Base-by-base conservation (phyloP, 1,284 basidiomycete species). In the Irpex lacteus region DNA sequence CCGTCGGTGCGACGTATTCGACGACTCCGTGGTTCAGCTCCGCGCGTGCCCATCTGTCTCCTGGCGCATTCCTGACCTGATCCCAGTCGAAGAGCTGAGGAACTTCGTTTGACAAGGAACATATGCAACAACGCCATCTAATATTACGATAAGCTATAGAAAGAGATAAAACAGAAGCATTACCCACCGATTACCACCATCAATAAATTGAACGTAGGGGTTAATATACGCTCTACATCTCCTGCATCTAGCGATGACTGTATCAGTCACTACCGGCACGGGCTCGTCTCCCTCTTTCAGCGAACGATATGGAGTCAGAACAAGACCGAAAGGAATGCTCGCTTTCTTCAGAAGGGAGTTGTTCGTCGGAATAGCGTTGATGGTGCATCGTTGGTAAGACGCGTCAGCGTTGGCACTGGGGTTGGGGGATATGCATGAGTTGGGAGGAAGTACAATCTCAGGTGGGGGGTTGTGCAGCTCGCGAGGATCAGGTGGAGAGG, bases 61-160 rank as follows among this genome's bases (percentile, higher is more conserved):
- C 96, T 13, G 96, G 96, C 78, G 95, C 92, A 75, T 98, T 98
- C 69, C 89, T 90, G 65, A 85, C 86, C 75, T 96, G 94, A 77
- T 99, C 94, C 96, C 97, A 99, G 77, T 99, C 98, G 74, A 99
- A 99, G 62, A 98, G 83, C 74, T 98, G 96, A 6, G 98, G 98
- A 1, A 99, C 97, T 77, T 99, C 98, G 77, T 99, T 99, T 64
- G 94, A 94, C 85, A 99, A 90, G 72, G 92, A 95, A 79, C 98
- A 99, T 95, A 99, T 96, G 81, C 95, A 98, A 77, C 98, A 99
- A 76, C 98, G 94, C 98, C 98, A 98, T 67, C 90, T 90, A 63
- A 26, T 26, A 3, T 34, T 7, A 1, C 1, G 34, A 7, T 11
- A 4, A 53, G 32, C 15, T 62, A 50, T 21, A 64, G 61, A 32